A percentile compares a stretch with the other conserved stretches of the same genome.
Conservation (phyloP, 2,329 filamentous ascomycete species). For the Penicillium thymicola region DNA sequence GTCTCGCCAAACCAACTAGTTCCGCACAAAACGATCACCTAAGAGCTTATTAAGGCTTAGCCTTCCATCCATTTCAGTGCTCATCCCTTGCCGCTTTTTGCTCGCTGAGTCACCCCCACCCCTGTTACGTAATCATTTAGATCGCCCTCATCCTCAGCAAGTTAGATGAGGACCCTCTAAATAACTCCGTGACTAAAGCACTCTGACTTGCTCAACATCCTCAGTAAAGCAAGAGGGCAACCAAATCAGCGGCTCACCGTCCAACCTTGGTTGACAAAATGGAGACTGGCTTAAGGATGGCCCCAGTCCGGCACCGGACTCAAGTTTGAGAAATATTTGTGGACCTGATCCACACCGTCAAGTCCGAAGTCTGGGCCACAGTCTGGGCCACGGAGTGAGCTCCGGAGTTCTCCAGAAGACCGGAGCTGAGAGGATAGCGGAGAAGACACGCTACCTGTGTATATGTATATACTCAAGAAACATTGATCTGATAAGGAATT, state of each 20-base stretch:
- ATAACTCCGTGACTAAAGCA: background rate
- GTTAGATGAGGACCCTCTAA: background rate
- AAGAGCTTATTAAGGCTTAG: background rate
- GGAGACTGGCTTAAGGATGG: background rate
- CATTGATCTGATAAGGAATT: background rate
- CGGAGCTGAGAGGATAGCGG: background rate
- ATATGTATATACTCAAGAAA: background rate
- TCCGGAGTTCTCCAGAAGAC: background rate
- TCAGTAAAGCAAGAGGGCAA: background rate
- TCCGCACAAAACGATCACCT: background rate
- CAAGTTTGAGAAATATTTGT: background rate
- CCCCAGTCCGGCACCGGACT: background rate
- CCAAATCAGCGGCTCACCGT: background rate
- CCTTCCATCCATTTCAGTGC: background rate
- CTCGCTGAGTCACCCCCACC: background rate
- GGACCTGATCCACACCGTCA: background rate
- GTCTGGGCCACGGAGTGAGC: background rate
- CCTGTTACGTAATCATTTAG: background rate
- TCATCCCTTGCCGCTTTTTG: background rate
- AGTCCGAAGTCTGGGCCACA: background rate
- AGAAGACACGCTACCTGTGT: background rate
- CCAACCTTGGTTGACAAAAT: background rate
- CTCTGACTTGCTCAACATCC: background rate
- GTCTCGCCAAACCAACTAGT: background rate
- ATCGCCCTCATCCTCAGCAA: background rate